Evolutionary conservation across 176 grass and related monocot genomes (phyloP).

Genomic region (Melocanna baccifera): DNA sequence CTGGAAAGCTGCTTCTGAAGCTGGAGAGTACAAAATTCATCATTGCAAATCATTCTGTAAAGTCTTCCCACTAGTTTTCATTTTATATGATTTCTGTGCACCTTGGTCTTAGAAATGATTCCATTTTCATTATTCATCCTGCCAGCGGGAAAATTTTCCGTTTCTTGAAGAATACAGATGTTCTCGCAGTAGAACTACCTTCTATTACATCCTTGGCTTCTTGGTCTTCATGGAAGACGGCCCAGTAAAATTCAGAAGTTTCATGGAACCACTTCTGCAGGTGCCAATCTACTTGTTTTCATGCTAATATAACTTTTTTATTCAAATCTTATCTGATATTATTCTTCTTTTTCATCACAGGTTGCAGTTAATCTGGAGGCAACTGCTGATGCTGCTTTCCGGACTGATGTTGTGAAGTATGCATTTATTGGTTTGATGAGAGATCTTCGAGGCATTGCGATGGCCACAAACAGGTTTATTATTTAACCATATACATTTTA

Average conservation of each 20-base stretch:
- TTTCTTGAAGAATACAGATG: constrained; percentile 92
- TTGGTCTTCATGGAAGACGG: constrained; percentile 98
- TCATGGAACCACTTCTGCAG: constrained; percentile 96
- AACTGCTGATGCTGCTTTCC: constrained; percentile 78
- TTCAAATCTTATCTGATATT: constrained; percentile 4
- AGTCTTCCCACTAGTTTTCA: constrained; percentile 2
- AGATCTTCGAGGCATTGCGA: constrained; percentile 86
- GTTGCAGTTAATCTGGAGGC: constrained; percentile 77
- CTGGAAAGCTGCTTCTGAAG: constrained; percentile 95
- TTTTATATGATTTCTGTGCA: constrained; percentile 3
- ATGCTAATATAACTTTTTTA: neutral
- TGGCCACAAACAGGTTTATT: constrained; percentile 90
- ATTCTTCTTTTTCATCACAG: constrained; percentile 36
- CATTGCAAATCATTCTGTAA: constrained; percentile 88
- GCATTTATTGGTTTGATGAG: constrained; percentile 97
- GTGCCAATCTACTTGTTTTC: constrained; percentile 39
- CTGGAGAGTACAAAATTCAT: constrained; percentile 96
- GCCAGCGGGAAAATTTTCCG: constrained; percentile 79
- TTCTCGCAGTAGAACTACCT: constrained; percentile 90
- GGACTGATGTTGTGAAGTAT: constrained; percentile 70
- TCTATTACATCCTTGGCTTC: constrained; percentile 90
- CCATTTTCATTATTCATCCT: constrained; percentile 20
- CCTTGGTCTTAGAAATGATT: constrained; percentile 14
- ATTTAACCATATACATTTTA: constrained; percentile 2
- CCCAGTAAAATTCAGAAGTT: constrained; percentile 87